Evolutionary conservation across 768 basidiomycete genomes (phyloP).

Genomic region (Basidioascus undulatus): DNA sequence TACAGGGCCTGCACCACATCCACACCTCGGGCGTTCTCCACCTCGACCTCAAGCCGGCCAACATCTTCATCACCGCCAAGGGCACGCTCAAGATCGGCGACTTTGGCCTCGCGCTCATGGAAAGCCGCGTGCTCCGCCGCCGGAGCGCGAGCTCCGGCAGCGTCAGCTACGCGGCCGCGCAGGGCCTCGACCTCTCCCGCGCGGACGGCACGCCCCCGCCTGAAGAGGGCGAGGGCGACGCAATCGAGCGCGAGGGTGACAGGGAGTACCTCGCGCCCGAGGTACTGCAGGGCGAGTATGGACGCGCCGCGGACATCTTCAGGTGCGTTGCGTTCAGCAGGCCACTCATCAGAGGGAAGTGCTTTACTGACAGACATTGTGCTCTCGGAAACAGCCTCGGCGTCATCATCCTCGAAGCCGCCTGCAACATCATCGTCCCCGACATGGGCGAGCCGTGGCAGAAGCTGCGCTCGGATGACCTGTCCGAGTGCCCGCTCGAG

Average conservation of each 20-base stretch:
- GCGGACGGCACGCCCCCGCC: no score
- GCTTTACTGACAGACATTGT: slow-evolving; percentile 8
- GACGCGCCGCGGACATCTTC: slow-evolving; percentile 88
- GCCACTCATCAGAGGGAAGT: no score
- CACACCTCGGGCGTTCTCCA: slow-evolving; percentile 75
- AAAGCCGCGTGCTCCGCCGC: neutral
- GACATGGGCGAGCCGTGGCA: slow-evolving; percentile 93
- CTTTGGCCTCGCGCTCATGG: slow-evolving; percentile 68
- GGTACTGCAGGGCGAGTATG: slow-evolving; percentile 71
- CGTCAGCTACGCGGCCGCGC: no score
- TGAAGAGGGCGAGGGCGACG: slow-evolving; percentile 11
- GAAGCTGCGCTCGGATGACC: slow-evolving; percentile 69
- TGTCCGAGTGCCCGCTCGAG: slow-evolving; percentile 44
- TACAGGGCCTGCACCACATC: slow-evolving; percentile 62
- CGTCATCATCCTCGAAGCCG: slow-evolving; percentile 83
- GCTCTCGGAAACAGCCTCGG: slow-evolving; percentile 42
- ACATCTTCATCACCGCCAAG: slow-evolving; percentile 66
- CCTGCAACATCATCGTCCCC: slow-evolving; percentile 87
- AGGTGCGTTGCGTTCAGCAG: slow-evolving; percentile 36
- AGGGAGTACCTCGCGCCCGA: slow-evolving; percentile 92
- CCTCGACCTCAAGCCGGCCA: slow-evolving; percentile 90
- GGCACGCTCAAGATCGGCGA: slow-evolving; percentile 93
- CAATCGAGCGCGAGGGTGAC: slow-evolving; percentile 88
- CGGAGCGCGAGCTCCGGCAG: no score
- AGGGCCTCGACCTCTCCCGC: no score